Conservation (phyloP, 805 yeast species). For the Blastobotrys mokoenaii region DNA sequence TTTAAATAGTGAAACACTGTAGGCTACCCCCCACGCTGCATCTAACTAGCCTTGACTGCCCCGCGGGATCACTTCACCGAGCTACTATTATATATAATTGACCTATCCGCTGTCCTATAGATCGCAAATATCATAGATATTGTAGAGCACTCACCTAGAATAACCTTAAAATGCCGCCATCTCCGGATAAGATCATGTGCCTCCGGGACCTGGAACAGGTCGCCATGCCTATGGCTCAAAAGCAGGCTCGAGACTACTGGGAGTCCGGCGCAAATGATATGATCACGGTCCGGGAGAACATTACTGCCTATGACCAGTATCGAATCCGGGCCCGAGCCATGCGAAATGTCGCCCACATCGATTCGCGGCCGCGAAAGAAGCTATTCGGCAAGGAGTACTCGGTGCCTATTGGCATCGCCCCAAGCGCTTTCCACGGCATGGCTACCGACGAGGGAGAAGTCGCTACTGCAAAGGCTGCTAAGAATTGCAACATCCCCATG, state of each 20-base stretch:
- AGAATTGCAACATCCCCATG: conserved; percentile 24
- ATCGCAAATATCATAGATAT: too few species aligned
- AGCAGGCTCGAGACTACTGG: conserved; percentile 22
- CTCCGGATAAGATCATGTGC: conserved; percentile 11
- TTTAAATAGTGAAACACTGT: too few species aligned
- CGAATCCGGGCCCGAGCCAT: conserved; percentile 25
- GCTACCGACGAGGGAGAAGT: conserved; percentile 29
- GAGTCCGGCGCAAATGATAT: conserved; percentile 25
- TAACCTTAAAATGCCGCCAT: conserved; percentile 2
- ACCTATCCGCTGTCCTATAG: too few species aligned
- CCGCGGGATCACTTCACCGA: too few species aligned
- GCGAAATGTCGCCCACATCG: conserved; percentile 23
- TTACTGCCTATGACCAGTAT: conserved; percentile 20
- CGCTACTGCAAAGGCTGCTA: conserved; percentile 29
- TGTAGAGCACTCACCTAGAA: background rate
- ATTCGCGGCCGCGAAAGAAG: conserved; percentile 12
- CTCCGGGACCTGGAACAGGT: conserved; percentile 11
- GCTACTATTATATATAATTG: too few species aligned
- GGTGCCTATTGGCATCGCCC: conserved; percentile 29
- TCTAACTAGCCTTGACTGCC: too few species aligned
- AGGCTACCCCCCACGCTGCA: too few species aligned
- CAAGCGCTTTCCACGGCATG: conserved; percentile 28
- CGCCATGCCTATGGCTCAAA: conserved; percentile 14
- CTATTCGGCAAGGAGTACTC: conserved; percentile 22
- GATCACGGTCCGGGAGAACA: conserved; percentile 23